Base-by-base conservation (phyloP, 1,284 basidiomycete genomes). In the Phylloboletellus chloephorus region DNA sequence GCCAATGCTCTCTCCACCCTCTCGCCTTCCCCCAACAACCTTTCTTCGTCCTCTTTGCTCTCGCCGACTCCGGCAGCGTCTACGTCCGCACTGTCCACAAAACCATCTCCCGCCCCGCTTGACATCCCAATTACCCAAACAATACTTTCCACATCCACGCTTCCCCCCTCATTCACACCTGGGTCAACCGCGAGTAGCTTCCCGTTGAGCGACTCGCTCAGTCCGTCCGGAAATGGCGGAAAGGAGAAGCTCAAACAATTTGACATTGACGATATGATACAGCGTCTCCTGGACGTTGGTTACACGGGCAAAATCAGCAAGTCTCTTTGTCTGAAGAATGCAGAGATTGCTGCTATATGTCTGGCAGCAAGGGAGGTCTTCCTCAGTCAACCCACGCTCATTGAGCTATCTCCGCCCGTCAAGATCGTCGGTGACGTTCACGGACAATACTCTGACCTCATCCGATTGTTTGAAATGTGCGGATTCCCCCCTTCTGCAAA, bases 401-500 rank as follows among this genome's bases (percentile, higher is more conserved):
- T 99, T 61, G 96, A 99, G 67, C 78, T 99, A 37, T 92, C 88
- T 16, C 96, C 96, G 7, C 95, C 96, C 8, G 96, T 98, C 56
- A 99, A 98, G 76, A 98, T 99, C 51, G 95, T 98, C 11, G 96
- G 96, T 21, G 96, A 99, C 66, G 94, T 98, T 3, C 96, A 99
- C 63, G 96, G 96, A 4, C 94, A 97, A 67, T 99, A 98, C 66
- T 92, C 90, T 46, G 96, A 99, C 72, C 80, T 99, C 57, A 95
- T 98, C 55, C 84, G 96, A 41, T 71, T 99, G 44, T 99, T 99
- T 61, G 96, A 98, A 67, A 98, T 98, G 94, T 98, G 96, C 58
- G 96, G 96, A 10, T 99, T 98, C 67, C 96, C 96, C 16, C 96
- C 96, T 3, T 78, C 86, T 7, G 87, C 94, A 50, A 99, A 99